Conservation (phyloP, 805 yeast genomes). For the Zygoascus bituminiphila region DNA sequence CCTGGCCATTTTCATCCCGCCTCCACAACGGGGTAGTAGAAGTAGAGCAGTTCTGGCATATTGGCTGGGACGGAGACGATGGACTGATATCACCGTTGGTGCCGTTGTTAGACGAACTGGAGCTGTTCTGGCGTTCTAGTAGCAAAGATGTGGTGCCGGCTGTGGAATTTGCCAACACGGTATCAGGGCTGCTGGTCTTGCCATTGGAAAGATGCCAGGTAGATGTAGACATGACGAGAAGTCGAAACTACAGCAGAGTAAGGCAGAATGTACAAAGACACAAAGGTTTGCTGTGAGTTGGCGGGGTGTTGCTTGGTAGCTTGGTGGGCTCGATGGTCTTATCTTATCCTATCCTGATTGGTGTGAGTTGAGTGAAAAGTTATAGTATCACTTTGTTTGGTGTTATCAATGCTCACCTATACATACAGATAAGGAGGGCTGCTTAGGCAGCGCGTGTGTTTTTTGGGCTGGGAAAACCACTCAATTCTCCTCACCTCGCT, state of each 20-base stretch:
- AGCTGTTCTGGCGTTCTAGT: not conserved
- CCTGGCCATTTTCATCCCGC: conserved; percentile 84
- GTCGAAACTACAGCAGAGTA: no score
- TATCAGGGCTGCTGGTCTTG: not conserved
- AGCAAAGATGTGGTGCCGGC: not conserved
- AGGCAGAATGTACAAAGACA: no score
- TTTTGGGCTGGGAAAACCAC: no score
- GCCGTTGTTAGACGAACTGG: not conserved
- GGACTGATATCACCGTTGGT: not conserved
- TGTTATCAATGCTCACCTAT: not conserved
- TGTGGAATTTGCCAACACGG: not conserved
- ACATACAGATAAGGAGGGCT: not conserved
- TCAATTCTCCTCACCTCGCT: no score
- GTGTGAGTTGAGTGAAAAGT: not conserved
- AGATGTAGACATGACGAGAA: not conserved
- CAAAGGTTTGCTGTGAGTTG: no score
- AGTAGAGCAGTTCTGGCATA: conserved; percentile 86
- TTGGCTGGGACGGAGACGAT: conserved; percentile 15
- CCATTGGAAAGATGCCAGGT: not conserved
- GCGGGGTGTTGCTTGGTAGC: not conserved
- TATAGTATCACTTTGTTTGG: not conserved
- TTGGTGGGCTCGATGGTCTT: not conserved
- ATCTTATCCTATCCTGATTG: not conserved
- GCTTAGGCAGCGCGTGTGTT: no score
- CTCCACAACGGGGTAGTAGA: conserved; percentile 94